A percentile compares a stretch with the other conserved stretches of the same genome.
Conservation (phyloP, 192 early-diverging fungal genomes). For the Gryganskiella cystojenkinii region DNA sequence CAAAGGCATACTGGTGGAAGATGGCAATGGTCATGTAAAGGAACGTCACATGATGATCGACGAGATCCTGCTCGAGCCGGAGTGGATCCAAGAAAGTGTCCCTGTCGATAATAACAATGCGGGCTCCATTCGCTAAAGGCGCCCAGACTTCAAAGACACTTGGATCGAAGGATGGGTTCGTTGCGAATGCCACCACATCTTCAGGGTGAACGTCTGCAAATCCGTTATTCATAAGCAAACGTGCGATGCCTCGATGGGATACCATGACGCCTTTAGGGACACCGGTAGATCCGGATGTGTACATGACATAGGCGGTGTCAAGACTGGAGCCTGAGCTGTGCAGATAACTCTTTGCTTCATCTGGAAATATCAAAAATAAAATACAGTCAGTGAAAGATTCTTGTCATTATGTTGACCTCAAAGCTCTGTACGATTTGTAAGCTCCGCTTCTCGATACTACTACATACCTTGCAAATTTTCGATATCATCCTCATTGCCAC, state of each 20-base stretch:
- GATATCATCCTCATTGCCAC: no score
- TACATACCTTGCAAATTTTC: no score
- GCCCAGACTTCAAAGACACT: conserved; percentile 14
- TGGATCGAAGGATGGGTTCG: conserved; percentile 5
- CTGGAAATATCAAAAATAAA: no score
- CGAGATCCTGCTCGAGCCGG: conserved; percentile 1
- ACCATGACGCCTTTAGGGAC: conserved; percentile 9
- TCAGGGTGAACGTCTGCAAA: background rate
- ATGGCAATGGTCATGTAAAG: background rate
- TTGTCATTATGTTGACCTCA: no score
- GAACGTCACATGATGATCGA: background rate
- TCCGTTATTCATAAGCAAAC: conserved; percentile 6
- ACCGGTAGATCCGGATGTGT: conserved; percentile 21
- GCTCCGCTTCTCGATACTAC: no score
- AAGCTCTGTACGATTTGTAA: no score
- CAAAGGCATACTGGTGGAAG: conserved; percentile 14
- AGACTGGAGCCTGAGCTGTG: background rate
- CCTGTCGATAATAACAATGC: conserved; percentile 11
- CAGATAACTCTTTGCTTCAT: no score
- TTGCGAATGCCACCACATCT: background rate
- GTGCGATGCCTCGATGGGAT: conserved; percentile 3
- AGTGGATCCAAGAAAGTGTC: conserved; percentile 9
- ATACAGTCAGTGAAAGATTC: no score
- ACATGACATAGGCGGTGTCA: conserved; percentile 16
- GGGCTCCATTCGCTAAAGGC: background rate